Evolutionary conservation across 768 basidiomycete genomes (phyloP).

Genomic region (Boletus edulis): DNA sequence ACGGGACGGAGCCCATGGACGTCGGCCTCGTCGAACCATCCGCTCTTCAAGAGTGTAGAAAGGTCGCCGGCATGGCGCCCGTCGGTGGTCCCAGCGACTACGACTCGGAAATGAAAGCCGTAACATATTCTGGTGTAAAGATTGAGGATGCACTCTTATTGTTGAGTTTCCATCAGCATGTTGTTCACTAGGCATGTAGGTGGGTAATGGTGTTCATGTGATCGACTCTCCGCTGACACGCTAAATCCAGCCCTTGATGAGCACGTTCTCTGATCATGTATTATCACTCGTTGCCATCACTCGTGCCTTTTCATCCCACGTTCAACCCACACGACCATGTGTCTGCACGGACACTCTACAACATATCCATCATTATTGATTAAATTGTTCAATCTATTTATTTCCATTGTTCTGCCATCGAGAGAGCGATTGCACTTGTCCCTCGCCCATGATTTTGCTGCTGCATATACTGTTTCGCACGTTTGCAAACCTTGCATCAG

Average conservation of each 20-base stretch:
- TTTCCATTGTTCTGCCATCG: constrained; percentile 8
- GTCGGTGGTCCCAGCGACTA: constrained; percentile 23
- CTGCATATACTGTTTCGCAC: constrained; percentile 16
- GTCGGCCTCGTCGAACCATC: constrained; percentile 39
- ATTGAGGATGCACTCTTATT: constrained; percentile 75
- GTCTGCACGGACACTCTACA: constrained; percentile 16
- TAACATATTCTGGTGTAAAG: constrained; percentile 51
- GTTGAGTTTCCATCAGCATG: constrained; percentile 70
- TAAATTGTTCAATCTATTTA: constrained; percentile 33
- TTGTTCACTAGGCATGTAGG: constrained; percentile 46
- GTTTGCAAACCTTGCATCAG: constrained; percentile 15
- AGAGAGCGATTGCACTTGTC: constrained; percentile 6
- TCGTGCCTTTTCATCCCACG: constrained; percentile 10
- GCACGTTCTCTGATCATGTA: constrained; percentile 20
- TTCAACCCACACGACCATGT: constrained; percentile 5
- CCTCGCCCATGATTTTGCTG: constrained; percentile 7
- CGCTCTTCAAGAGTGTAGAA: constrained; percentile 49
- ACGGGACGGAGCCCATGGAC: constrained; percentile 30
- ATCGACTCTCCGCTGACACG: constrained; percentile 8
- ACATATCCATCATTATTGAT: constrained; percentile 37
- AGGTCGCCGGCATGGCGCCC: constrained; percentile 31
- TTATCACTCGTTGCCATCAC: constrained; percentile 12
- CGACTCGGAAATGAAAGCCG: constrained; percentile 26
- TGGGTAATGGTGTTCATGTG: constrained; percentile 9
- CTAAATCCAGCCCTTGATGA: constrained; percentile 12